Conservation (phyloP, 1,284 basidiomycete genomes). For the Apiotrichum sp. region DNA sequence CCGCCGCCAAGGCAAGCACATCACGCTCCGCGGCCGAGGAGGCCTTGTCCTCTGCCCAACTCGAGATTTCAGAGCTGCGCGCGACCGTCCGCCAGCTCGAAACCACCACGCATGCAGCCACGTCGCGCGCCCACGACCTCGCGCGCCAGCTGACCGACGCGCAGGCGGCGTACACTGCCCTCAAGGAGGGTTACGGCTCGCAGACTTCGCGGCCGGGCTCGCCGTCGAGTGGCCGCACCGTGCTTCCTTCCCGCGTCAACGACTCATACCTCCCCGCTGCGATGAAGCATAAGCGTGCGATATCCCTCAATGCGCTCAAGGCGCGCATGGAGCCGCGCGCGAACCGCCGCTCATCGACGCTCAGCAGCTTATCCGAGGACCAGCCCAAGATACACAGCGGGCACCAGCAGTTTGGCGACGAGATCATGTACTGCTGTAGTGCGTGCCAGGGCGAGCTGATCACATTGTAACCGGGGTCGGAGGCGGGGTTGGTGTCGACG, state of each 20-base stretch:
- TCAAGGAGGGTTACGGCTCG: background rate
- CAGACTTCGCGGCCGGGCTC: constrained; percentile 3
- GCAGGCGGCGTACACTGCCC: constrained; percentile 17
- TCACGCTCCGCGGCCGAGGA: background rate
- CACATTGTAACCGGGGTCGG: constrained; percentile 23
- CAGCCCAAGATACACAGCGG: background rate
- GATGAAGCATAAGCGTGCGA: constrained; percentile 72
- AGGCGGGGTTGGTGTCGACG: no score
- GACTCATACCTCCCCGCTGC: constrained; percentile 50
- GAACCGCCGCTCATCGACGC: background rate
- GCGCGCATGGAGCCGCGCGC: constrained; percentile 60
- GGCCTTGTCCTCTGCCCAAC: constrained; percentile 37
- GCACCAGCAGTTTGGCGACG: constrained; percentile 43
- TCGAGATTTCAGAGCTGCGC: constrained; percentile 70
- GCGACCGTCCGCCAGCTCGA: constrained; percentile 70
- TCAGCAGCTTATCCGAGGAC: constrained; percentile 7
- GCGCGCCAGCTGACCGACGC: constrained; percentile 55
- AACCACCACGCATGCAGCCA: constrained; percentile 63
- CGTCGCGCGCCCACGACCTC: constrained; percentile 62
- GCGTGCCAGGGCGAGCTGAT: constrained; percentile 46
- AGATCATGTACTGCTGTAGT: constrained; percentile 47
- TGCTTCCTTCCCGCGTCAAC: no score
- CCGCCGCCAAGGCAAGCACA: background rate
- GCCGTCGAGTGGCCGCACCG: no score
- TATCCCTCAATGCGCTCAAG: constrained; percentile 79